Conservation (phyloP, 23 red algal genomes). For the Gracilariopsis chorda region DNA sequence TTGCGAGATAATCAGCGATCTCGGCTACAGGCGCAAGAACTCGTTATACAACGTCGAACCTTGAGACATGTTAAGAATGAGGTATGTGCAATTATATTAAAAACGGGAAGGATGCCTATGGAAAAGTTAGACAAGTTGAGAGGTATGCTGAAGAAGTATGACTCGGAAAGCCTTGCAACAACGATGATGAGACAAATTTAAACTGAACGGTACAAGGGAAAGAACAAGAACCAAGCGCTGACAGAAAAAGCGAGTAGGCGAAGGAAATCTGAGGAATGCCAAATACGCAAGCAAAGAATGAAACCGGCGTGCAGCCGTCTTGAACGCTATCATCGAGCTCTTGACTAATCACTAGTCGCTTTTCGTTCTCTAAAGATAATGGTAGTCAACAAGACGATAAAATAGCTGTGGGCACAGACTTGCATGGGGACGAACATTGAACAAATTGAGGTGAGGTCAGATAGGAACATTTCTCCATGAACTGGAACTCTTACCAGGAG, state of each 20-base stretch:
- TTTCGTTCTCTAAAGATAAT: constrained; percentile 95
- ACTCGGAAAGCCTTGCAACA: neutral
- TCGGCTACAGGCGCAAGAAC: constrained; percentile 13
- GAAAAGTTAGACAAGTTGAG: constrained; percentile 14
- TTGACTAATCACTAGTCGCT: constrained; percentile 91
- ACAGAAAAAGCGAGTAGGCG: constrained; percentile 44
- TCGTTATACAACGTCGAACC: neutral
- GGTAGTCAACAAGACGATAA: constrained; percentile 84
- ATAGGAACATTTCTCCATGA: constrained; percentile 30
- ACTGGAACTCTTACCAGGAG: constrained; percentile 52
- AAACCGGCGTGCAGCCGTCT: constrained; percentile 73
- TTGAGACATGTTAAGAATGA: constrained; percentile 26
- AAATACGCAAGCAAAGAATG: constrained; percentile 64
- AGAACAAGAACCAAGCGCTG: constrained; percentile 24
- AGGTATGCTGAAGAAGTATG: neutral
- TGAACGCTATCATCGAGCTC: constrained; percentile 80
- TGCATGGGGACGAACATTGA: constrained; percentile 92
- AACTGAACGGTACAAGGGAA: constrained; percentile 26
- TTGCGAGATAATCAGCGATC: constrained; percentile 68
- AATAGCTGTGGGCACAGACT: constrained; percentile 92
- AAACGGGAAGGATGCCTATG: constrained; percentile 10
- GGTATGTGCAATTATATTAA: neutral
- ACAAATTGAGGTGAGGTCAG: constrained; percentile 95
- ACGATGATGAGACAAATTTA: constrained; percentile 20
- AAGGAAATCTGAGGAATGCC: constrained; percentile 54